Conservation (phyloP, 768 basidiomycete genomes). For the Hydnum rufescens region DNA sequence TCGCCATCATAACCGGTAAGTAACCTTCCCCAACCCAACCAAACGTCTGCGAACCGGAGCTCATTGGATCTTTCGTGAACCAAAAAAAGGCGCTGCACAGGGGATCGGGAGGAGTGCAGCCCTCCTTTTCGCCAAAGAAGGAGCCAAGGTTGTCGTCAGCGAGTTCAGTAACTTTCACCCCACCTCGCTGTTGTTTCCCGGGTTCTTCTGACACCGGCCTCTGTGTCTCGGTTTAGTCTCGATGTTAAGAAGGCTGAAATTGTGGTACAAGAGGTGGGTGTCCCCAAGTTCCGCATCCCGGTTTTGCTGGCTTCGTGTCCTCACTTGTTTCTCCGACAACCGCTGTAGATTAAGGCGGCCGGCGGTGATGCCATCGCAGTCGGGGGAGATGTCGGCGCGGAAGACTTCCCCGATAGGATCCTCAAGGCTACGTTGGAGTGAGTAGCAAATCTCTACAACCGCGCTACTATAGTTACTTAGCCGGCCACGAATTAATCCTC, state of each 20-base stretch:
- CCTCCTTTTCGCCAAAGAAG: slow-evolving; percentile 62
- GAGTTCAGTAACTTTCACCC: too few relatives aligned
- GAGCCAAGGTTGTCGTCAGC: slow-evolving; percentile 70
- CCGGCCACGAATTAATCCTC: not conserved
- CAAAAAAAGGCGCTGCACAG: slow-evolving; percentile 54
- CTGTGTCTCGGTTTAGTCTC: slow-evolving; percentile 28
- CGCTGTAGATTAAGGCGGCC: slow-evolving; percentile 12
- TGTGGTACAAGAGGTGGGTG: slow-evolving; percentile 53
- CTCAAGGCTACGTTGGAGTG: slow-evolving; percentile 58
- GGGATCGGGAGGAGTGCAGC: slow-evolving; percentile 65
- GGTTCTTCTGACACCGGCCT: not conserved
- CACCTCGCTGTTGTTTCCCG: not conserved
- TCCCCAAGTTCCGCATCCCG: slow-evolving; percentile 1
- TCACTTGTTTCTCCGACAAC: not conserved
- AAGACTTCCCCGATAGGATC: slow-evolving; percentile 64
- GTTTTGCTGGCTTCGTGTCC: not conserved
- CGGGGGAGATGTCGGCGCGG: slow-evolving; percentile 61
- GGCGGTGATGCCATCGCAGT: slow-evolving; percentile 62
- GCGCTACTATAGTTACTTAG: too few relatives aligned
- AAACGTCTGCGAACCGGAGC: not conserved
- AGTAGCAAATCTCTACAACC: too few relatives aligned
- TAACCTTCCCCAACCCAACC: not conserved
- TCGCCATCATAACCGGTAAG: slow-evolving; percentile 71
- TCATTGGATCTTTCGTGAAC: slow-evolving; percentile 4
- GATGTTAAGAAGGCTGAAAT: slow-evolving; percentile 45